phyloP scores from a whole-genome alignment of 2,329 filamentous ascomycete species.

The Davidsoniella australis region DNA sequence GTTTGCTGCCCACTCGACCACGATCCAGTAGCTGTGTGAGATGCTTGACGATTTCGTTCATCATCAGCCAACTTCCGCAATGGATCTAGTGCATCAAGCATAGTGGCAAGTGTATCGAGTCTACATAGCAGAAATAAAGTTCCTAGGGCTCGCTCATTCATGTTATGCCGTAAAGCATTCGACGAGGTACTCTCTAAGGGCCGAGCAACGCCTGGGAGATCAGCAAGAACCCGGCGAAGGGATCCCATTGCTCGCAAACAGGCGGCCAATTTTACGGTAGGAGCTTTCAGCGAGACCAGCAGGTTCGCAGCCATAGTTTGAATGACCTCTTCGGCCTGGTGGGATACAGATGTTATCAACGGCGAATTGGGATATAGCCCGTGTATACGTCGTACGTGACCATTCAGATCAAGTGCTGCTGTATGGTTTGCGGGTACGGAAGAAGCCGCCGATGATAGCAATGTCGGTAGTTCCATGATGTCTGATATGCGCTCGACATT shows the following conservation, averaged over 20 bases:
- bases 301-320: conserved; percentile 75
- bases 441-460: conserved; percentile 65
- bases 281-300: conserved; percentile 57
- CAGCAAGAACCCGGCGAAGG: conserved; percentile 72
- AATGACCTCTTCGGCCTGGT: conserved; percentile 74
- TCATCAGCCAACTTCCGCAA: conserved; percentile 80
- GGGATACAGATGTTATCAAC: conserved; percentile 54
- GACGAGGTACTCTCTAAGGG: conserved; percentile 2
- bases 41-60: conserved; percentile 39
- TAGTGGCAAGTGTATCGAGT: conserved; percentile 59
- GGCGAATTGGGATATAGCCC: conserved; percentile 65
- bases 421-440: conserved; percentile 58
- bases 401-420: conserved; percentile 75
- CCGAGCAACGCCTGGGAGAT: conserved; percentile 23
- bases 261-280: conserved; percentile 69
- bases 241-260: conserved; percentile 84
- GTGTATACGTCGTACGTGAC: conserved; percentile 79
- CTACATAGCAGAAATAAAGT: conserved; percentile 79
- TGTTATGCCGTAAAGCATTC: conserved; percentile 2
- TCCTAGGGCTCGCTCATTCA: conserved; percentile 50
- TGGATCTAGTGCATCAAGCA: conserved; percentile 69
- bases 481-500: conserved; percentile 84
- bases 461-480: conserved; percentile 72
- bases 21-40: conserved; percentile 21
- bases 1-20: conserved; percentile 75